Percentiles rank a stretch among this genome's conserved stretches.
Evolutionary conservation across 805 yeast species (phyloP).

Genomic region (Nakazawaea populi): DNA sequence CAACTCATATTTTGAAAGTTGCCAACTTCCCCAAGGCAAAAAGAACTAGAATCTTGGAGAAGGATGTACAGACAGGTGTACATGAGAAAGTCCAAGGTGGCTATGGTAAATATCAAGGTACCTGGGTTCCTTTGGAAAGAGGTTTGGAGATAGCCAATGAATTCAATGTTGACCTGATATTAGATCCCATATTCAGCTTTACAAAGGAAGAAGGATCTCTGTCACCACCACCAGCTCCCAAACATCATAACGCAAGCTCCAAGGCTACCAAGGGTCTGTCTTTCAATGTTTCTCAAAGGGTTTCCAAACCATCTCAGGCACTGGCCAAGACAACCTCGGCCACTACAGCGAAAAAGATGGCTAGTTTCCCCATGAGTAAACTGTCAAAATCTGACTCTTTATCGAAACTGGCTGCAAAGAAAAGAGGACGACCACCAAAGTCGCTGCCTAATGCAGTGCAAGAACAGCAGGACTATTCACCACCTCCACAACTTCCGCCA

Average conservation of each 20-base stretch:
- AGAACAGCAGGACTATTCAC: slow-evolving; percentile 4
- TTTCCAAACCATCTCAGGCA: slow-evolving; percentile 13
- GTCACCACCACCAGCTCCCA: slow-evolving; percentile 57
- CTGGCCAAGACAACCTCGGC: slow-evolving; percentile 4
- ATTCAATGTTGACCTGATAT: slow-evolving; percentile 54
- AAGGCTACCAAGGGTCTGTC: slow-evolving; percentile 26
- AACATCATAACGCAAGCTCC: slow-evolving; percentile 60
- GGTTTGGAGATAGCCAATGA: slow-evolving; percentile 65
- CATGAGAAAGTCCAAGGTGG: slow-evolving; percentile 98
- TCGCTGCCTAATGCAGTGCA: neutral
- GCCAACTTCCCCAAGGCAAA: slow-evolving; percentile 94
- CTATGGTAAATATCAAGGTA: slow-evolving; percentile 94
- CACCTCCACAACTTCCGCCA: slow-evolving; percentile 10
- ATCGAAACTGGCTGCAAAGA: slow-evolving; percentile 17
- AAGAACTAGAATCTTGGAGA: slow-evolving; percentile 88
- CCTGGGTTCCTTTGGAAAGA: slow-evolving; percentile 86
- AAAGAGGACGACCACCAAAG: slow-evolving; percentile 27
- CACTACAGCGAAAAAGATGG: slow-evolving; percentile 8
- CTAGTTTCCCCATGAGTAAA: slow-evolving; percentile 6
- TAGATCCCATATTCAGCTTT: slow-evolving; percentile 64
- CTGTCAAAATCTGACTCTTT: slow-evolving; percentile 1
- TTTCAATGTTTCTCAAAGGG: slow-evolving; percentile 16
- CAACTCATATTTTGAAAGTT: slow-evolving; percentile 90
- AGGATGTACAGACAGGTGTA: slow-evolving; percentile 81
- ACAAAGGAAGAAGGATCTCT: slow-evolving; percentile 41